Conservation (phyloP, 1,139 yeast species). For the Geotrichum reessii region DNA sequence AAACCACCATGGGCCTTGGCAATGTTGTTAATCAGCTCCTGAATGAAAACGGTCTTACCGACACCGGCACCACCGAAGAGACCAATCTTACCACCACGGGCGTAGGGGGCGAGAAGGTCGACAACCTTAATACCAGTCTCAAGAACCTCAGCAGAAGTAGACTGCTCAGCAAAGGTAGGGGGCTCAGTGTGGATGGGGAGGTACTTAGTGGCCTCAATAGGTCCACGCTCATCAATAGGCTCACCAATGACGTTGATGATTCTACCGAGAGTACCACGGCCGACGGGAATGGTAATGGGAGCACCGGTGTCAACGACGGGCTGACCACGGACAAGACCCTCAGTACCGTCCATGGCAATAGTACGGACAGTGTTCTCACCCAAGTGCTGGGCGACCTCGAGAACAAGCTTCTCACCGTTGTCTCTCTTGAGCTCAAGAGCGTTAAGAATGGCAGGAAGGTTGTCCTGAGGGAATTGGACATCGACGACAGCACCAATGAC, state of each 20-base stretch:
- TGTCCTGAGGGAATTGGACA: constrained; percentile 96
- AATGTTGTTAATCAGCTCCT: constrained; percentile 98
- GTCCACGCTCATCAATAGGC: constrained; percentile 99
- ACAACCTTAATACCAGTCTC: constrained; percentile 99
- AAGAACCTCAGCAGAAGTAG: constrained; percentile 94
- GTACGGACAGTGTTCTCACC: constrained; percentile 99
- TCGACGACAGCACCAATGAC: constrained; percentile 99
- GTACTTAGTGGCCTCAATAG: constrained; percentile 83
- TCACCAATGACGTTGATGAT: constrained; percentile 98
- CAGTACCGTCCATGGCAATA: constrained; percentile 99
- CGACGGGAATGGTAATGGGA: constrained; percentile 98
- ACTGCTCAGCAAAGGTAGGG: constrained; percentile 92
- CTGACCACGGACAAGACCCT: constrained; percentile 98
- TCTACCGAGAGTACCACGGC: constrained; percentile 98
- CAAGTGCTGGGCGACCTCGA: constrained; percentile 98
- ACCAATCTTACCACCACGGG: constrained; percentile 99
- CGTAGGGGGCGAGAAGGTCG: constrained; percentile 98
- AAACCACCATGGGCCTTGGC: constrained; percentile 99
- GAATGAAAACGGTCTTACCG: constrained; percentile 99
- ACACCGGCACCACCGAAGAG: constrained; percentile 99
- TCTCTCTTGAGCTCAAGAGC: constrained; percentile 81
- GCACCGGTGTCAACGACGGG: constrained; percentile 90
- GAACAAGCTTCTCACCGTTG: constrained; percentile 65
- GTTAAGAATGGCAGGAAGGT: constrained; percentile 94
- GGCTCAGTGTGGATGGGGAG: constrained; percentile 99